Base-by-base conservation (phyloP, 2,329 filamentous ascomycete species). In the Penicillium hordei region DNA sequence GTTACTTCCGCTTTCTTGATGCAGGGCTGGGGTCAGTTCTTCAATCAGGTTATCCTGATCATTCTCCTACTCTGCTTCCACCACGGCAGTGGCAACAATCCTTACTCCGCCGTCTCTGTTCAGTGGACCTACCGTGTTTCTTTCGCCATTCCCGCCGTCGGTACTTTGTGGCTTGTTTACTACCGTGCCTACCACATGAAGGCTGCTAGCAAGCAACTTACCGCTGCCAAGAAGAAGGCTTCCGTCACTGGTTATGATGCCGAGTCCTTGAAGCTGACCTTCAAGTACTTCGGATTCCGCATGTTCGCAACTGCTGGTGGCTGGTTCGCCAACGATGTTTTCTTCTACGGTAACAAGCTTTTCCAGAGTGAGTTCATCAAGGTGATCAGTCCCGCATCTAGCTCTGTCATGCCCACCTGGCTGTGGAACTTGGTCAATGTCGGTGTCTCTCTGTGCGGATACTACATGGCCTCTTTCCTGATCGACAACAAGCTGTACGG, bases 291-390 rank as follows among this genome's bases (percentile, higher is more conserved):
- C 66, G 91, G 92, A 48, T 89, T 89, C 52, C 91, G 93, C 66
- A 79, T 97, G 25, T 71, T 96, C 21, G 93, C 93, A 49, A 97
- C 93, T 21, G 87, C 93, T 12, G 90, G 90, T 56, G 85, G 87
- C 36, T 97, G 93, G 93, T 97, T 93, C 77, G 90, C 88, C 79
- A 97, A 97, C 76, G 93, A 97, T 71, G 89, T 97, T 65, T 97
- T 97, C 83, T 97, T 97, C 82, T 97, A 97, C 80, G 93, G 93
- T 68, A 97, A 96, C 88, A 97, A 96, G 83, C 88, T 97, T 53
- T 97, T 97, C 84, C 93, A 96, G 79, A 85, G 84, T 61, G 85
- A 93, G 72, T 97, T 97, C 79, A 96, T 97, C 78, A 81, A 80
- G 33, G 89, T 94, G 71, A 88, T 97, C 65, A 89, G 87, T 54